phyloP scores from a whole-genome alignment of 345 rosid genomes.

The Moricandia moricandioides region DNA sequence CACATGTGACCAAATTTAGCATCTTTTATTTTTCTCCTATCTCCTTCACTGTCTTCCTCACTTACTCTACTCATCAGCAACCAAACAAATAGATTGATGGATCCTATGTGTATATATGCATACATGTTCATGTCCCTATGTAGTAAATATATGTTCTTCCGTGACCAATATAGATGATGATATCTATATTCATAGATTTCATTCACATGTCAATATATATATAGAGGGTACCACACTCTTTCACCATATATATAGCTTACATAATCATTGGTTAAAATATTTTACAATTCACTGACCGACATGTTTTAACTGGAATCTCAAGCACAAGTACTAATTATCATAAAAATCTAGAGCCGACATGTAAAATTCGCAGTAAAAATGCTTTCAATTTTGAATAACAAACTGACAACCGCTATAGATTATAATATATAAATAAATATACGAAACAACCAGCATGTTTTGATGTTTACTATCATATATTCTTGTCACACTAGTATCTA shows the following conservation, averaged over 20 bases:
- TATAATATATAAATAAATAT: background rate
- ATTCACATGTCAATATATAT: constrained; percentile 30
- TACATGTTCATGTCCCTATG: constrained; percentile 33
- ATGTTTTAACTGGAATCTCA: constrained; percentile 25
- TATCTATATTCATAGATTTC: constrained; percentile 26
- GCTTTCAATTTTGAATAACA: background rate
- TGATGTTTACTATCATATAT: background rate
- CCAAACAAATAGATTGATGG: constrained; percentile 38
- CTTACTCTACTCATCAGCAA: constrained; percentile 32
- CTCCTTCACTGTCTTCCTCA: constrained; percentile 33
- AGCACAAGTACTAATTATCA: background rate
- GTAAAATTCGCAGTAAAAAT: background rate
- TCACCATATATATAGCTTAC: background rate
- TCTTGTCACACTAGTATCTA: background rate
- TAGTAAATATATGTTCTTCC: constrained; percentile 30
- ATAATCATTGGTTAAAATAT: background rate
- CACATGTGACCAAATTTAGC: constrained; percentile 44
- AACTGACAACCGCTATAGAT: background rate
- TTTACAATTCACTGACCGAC: constrained; percentile 38
- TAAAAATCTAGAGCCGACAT: constrained; percentile 9
- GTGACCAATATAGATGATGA: constrained; percentile 28
- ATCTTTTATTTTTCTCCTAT: constrained; percentile 35
- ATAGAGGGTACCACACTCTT: constrained; percentile 16
- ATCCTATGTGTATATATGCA: constrained; percentile 38
- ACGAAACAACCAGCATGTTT: background rate